Evolutionary conservation across 352 stramenopile species (phyloP), one percentile per base, ranked within the genome.

Genomic region (Globisporangium paroecandrum): DNA sequence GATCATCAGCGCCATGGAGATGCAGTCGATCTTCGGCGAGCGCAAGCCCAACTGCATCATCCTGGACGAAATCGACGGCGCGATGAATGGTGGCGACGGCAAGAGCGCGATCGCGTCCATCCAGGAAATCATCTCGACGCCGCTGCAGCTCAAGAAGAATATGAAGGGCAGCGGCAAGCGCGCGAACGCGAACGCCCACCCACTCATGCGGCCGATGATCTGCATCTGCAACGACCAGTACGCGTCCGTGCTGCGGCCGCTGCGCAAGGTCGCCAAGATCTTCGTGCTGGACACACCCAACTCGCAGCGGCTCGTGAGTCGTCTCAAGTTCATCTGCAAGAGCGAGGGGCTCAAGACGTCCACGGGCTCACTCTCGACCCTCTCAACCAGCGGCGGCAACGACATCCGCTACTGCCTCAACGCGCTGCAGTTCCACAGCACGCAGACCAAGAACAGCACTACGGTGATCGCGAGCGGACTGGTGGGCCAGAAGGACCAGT

Each of bases 161-260:
- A 18, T 25, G 15, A 68, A 71, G 20, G 18, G 4, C 18, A 43
- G 58, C 24, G 58, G 47, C 43, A 82, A 85, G 59, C 68, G 63
- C 22, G 73, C 75, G 34, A 38, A 46, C 22, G 64, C 66, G 25
- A 82, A 77, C 56, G 72, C 77, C 25, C 89, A 98, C 46, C 83
- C 94, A 6, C 73, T 98, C 46, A 97, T 77, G 58, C 87, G 97
- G 1, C 97, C 97, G 8, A 81, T 99, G 20, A 99, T 99, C 68
- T 98, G 98, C 71, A 99, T 99, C 77, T 99, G 97, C 79, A 99
- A 99, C 76, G 94, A 99, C 73, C 90, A 98, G 70, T 99, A 98
- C 76, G 95, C 95, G 13, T 96, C 97, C 1, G 90, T 97, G 34
- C 75, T 99, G 43, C 85, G 97, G 10, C 90, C 95, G n/a, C 82